Evolutionary conservation across 2,329 filamentous ascomycete genomes (phyloP).

Genomic region (Pseudocercospora pini-densiflorae): DNA sequence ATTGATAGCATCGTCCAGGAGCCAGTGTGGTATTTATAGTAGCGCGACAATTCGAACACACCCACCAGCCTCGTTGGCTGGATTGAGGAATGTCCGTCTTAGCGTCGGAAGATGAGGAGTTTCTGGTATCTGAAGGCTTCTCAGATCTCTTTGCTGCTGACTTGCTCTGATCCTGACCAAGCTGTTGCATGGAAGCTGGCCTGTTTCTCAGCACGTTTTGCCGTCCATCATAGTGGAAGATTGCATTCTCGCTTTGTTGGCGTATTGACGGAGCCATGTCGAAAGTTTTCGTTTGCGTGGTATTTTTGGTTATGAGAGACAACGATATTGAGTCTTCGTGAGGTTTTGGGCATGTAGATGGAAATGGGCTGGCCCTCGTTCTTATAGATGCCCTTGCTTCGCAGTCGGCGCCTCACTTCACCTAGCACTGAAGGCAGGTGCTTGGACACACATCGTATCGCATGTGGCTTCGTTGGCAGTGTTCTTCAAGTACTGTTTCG

Average conservation of each 20-base stretch:
- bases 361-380: background rate
- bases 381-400: background rate
- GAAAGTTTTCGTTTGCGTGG: too few species aligned
- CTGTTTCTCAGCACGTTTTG: too few species aligned
- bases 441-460: background rate
- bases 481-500: background rate
- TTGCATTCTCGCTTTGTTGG: background rate
- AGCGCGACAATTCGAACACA: background rate
- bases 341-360: background rate
- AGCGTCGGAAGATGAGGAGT: too few species aligned
- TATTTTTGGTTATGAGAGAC: too few species aligned
- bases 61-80: background rate
- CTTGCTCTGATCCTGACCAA: background rate
- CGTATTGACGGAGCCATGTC: background rate
- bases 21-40: background rate
- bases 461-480: background rate
- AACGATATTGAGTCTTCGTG: background rate
- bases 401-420: background rate
- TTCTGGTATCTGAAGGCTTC: background rate
- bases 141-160: background rate
- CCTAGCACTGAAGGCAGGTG: background rate
- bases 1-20: background rate
- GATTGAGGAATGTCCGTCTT: background rate
- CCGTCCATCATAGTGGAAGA: background rate
- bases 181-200: background rate